Conservation (phyloP, 805 yeast genomes). For the Metschnikowia bowlesiae region DNA sequence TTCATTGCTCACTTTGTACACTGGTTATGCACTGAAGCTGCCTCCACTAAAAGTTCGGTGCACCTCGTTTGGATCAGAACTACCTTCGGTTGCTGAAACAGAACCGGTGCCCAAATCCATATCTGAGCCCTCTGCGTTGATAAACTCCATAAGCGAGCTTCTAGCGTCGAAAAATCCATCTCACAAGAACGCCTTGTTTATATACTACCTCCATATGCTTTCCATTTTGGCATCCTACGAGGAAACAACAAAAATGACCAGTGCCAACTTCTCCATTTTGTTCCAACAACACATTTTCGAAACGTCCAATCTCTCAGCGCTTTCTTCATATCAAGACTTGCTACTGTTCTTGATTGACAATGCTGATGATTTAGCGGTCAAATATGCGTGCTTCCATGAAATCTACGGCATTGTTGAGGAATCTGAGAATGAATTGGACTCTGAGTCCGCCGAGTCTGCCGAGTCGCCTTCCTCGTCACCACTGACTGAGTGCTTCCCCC, state of each 20-base stretch:
- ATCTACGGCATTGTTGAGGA: slow-evolving; percentile 11
- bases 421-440: slow-evolving; percentile 3
- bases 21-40: slow-evolving; percentile 1
- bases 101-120: slow-evolving; percentile 5
- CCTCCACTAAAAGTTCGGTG: slow-evolving; percentile 8
- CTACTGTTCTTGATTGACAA: slow-evolving; percentile 18
- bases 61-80: slow-evolving; percentile 9
- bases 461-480: slow-evolving; percentile 14
- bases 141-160: slow-evolving; percentile 13
- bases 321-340: slow-evolving; percentile 10
- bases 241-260: slow-evolving; percentile 25
- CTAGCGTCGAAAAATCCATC: slow-evolving; percentile 13
- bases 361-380: slow-evolving; percentile 9
- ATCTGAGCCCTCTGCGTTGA: slow-evolving; percentile 1
- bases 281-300: slow-evolving; percentile 30
- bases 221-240: slow-evolving; percentile 15
- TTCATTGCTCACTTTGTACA: slow-evolving; percentile 8
- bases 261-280: slow-evolving; percentile 25
- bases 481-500: slow-evolving; percentile 12
- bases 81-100: slow-evolving; percentile 7
- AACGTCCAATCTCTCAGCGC: slow-evolving; percentile 11
- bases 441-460: slow-evolving; percentile 6
- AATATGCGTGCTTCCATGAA: slow-evolving; percentile 5
- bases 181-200: slow-evolving; percentile 16
- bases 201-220: slow-evolving; percentile 18